Evolutionary conservation across 495 filamentous ascomycete species (phyloP).

Genomic region (Venustampulla echinocandica): DNA sequence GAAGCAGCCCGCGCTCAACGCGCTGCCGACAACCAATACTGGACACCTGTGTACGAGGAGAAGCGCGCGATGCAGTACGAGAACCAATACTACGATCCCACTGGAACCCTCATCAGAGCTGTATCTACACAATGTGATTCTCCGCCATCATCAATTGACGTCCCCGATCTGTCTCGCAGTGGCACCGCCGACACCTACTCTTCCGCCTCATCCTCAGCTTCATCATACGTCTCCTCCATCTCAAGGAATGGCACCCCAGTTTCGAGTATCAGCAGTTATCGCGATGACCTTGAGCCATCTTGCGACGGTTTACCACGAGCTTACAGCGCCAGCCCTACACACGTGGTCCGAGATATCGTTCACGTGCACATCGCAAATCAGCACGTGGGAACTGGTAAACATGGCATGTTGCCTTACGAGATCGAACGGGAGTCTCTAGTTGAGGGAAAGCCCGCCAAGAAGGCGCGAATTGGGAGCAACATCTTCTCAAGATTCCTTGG

Average conservation of each 20-base stretch:
- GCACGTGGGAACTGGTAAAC: conserved; percentile 3
- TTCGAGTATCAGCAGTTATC: conserved; percentile 19
- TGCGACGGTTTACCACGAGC: neutral
- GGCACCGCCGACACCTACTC: conserved; percentile 10
- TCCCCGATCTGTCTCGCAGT: conserved; percentile 20
- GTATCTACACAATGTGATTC: conserved; percentile 10
- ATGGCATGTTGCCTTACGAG: conserved; percentile 23
- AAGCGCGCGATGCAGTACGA: conserved; percentile 5
- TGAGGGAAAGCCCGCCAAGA: conserved; percentile 20
- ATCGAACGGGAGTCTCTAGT: conserved; percentile 17
- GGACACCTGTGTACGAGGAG: conserved; percentile 5
- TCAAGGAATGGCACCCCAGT: conserved; percentile 19
- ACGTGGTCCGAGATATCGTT: conserved; percentile 8
- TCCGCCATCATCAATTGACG: conserved; percentile 18
- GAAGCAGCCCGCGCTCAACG: conserved; percentile 5
- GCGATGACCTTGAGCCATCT: conserved; percentile 8
- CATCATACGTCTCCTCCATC: conserved; percentile 12
- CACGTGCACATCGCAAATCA: conserved; percentile 8
- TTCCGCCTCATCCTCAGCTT: conserved; percentile 13
- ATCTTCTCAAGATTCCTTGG: conserved; percentile 17
- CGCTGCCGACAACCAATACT: conserved; percentile 10
- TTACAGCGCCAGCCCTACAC: conserved; percentile 2
- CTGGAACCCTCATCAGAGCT: neutral
- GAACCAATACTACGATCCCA: conserved; percentile 6
- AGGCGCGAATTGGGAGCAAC: conserved; percentile 12